phyloP scores from a whole-genome alignment of 2,329 filamentous ascomycete species.

The Fusarium scirpi region DNA sequence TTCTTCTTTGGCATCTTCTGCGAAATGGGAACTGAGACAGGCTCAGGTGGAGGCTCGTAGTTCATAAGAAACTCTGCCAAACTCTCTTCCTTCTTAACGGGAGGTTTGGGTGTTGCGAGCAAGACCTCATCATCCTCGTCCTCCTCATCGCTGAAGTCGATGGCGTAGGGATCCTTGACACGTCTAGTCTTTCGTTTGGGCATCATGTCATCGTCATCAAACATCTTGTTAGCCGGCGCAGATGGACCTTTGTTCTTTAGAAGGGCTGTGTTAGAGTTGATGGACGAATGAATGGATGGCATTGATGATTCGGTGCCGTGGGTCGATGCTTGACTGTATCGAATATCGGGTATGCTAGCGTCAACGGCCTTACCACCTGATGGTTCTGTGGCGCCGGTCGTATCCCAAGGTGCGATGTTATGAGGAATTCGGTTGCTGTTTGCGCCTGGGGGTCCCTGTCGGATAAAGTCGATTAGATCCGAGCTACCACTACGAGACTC shows the following conservation, averaged over 20 bases:
- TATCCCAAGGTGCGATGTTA: slow-evolving; percentile 84
- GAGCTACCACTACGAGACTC: slow-evolving; percentile 76
- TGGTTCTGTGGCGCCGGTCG: slow-evolving; percentile 88
- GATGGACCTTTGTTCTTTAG: slow-evolving; percentile 58
- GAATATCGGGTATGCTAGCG: slow-evolving; percentile 66
- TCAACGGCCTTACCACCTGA: slow-evolving; percentile 61
- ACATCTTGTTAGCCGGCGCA: slow-evolving; percentile 51
- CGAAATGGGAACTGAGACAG: slow-evolving; percentile 52
- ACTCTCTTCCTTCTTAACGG: slow-evolving; percentile 70
- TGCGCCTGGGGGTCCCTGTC: slow-evolving; percentile 79
- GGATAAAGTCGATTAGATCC: slow-evolving; percentile 95
- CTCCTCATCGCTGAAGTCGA: slow-evolving; percentile 80
- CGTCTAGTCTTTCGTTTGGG: slow-evolving; percentile 81
- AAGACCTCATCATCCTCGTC: slow-evolving; percentile 62
- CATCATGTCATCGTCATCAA: slow-evolving; percentile 66
- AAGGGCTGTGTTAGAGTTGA: slow-evolving; percentile 81
- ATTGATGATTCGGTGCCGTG: slow-evolving; percentile 69
- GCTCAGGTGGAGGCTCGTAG: slow-evolving; percentile 72
- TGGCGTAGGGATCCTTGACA: slow-evolving; percentile 91
- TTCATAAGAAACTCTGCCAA: slow-evolving; percentile 80
- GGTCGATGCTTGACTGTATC: slow-evolving; percentile 68
- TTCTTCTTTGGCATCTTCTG: slow-evolving; percentile 69
- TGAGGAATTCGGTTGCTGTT: slow-evolving; percentile 78
- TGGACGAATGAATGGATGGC: slow-evolving; percentile 70
- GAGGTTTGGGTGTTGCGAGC: slow-evolving; percentile 54